Conservation (phyloP, 164 flowering plant species). For the Dillenia suffruticosa region DNA sequence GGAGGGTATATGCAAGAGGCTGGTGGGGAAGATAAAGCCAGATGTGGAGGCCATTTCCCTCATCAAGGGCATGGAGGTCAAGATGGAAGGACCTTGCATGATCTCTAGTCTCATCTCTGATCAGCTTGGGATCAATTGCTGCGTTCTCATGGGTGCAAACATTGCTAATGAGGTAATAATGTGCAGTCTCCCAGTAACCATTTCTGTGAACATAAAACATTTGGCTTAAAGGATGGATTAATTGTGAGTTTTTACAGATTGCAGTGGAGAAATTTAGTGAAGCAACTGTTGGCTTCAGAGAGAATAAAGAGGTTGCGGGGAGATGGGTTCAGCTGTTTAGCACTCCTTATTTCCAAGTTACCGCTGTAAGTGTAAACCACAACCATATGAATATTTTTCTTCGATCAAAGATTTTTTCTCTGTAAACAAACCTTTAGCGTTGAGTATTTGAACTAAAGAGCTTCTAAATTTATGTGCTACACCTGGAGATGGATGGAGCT, state of each 20-base stretch:
- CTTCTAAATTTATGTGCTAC: too few species aligned
- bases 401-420: too few species aligned
- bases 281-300: constrained; percentile 89
- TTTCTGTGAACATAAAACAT: not conserved
- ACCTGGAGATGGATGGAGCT: too few species aligned
- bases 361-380: constrained; percentile 57
- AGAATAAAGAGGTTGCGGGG: constrained; percentile 57
- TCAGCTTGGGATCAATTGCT: constrained; percentile 72
- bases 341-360: constrained; percentile 75
- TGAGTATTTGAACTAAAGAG: too few species aligned
- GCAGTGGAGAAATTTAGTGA: constrained; percentile 91
- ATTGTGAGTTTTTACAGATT: constrained; percentile 47
- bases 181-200: not conserved
- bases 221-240: not conserved
- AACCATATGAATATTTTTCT: too few species aligned
- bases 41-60: constrained; percentile 79
- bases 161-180: constrained; percentile 80
- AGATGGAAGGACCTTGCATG: constrained; percentile 90
- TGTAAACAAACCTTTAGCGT: too few species aligned
- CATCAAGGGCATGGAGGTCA: constrained; percentile 96
- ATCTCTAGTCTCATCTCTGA: constrained; percentile 72
- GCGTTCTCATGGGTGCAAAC: constrained; percentile 97
- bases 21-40: constrained; percentile 61
- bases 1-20: constrained; percentile 79
- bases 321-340: constrained; percentile 83